Evolutionary conservation across 164 flowering plant genomes (phyloP), one percentile per base, ranked within the genome.

Genomic region (Vitis cinerea): DNA sequence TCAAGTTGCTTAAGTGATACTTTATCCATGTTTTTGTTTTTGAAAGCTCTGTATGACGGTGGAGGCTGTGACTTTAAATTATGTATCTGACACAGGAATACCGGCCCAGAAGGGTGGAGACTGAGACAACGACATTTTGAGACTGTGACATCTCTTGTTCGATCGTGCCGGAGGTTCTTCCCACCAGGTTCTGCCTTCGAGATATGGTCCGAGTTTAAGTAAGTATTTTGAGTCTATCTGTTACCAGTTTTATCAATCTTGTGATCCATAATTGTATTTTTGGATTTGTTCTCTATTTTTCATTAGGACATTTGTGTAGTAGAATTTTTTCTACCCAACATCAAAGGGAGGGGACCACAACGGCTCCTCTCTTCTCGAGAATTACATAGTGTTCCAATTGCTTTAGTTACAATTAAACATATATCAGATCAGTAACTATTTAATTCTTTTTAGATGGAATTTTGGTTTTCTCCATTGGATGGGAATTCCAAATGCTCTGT

Each of bases 71-170:
- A 57, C 19, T 50, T 29, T 16, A 51, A 57, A 15, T 0, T 67
- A 4, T 65, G 53, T 73, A 12, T 17, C 4, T 67, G 23, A 55
- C 70, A 37, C 79, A 95, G 99, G 79, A 93, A 82, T 74, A 81
- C 97, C 13, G 99, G 99, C 55, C 97, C 99, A 30, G 99, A 95
- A 74, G 99, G 99, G 9, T 95, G 99, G 99, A 86, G 93, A 80
- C 64, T 95, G 75, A 88, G 97, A 79, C 99, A 95, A 57, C 78
- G 94, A 16, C 99, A 95, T 85, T 91, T 93, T 81, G 98, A 87
- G 83, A 79, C 95, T 30, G 82, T 90, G 53, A 95, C 93, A 61
- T 88, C 93, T 47, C 98, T 95, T 75, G 83, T 90, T 77, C 84
- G 91, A 55, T 85, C 89, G 10, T 90, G 94, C 76, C 82, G 95